Evolutionary conservation across 2,329 filamentous ascomycete genomes (phyloP).

Genomic region (Colletotrichum sp.): DNA sequence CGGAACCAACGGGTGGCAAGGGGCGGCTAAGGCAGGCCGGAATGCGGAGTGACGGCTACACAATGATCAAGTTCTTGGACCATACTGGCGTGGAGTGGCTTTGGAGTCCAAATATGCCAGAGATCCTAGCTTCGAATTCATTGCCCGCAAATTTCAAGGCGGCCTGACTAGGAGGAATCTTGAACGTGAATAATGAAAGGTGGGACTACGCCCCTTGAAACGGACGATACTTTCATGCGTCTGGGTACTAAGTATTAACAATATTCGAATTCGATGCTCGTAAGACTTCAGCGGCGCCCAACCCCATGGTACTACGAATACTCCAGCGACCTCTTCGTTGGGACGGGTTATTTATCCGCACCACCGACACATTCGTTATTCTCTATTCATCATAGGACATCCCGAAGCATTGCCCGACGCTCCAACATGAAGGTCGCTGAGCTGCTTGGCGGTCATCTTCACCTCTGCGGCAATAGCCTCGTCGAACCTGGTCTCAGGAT

Average conservation of each 20-base stretch:
- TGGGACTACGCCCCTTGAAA: not conserved
- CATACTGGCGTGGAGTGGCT: not conserved
- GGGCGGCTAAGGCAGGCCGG: not conserved
- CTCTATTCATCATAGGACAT: constrained; percentile 18
- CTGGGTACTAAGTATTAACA: not conserved
- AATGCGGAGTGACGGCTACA: not conserved
- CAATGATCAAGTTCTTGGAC: not conserved
- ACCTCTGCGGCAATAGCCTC: not conserved
- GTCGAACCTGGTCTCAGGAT: constrained; percentile 10
- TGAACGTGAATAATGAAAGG: not conserved
- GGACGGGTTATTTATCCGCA: not conserved
- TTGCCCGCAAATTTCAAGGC: not conserved
- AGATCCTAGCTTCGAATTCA: not conserved
- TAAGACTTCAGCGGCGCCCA: not conserved
- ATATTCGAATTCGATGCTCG: not conserved
- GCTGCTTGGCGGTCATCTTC: not conserved
- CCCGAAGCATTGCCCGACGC: not conserved
- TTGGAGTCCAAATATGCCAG: not conserved
- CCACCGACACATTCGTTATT: not conserved
- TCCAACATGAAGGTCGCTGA: not conserved
- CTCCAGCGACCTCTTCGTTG: not conserved
- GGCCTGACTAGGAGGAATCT: not conserved
- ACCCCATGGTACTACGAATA: not conserved
- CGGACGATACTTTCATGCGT: not conserved
- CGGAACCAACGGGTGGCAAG: not conserved